A percentile compares a stretch with the other conserved stretches of the same genome.
These are phyloP conservation scores for Gilbertella persicaria DNA, from an alignment of 371 early-diverging fungal species.

Conservation along the genomic window DNA sequence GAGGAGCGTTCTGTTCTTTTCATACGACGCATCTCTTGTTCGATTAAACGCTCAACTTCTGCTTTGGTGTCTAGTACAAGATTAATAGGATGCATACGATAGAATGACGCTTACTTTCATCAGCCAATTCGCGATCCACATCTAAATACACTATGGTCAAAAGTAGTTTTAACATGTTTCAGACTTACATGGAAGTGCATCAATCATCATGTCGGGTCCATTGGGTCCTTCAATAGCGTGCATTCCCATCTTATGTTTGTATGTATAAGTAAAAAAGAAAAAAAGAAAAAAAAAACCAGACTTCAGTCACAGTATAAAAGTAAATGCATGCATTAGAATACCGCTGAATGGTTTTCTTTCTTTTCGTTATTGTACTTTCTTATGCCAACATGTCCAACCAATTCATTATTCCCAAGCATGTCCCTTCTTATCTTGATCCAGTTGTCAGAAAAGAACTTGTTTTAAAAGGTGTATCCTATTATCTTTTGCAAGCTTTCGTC, in stretches of 20 bases:
- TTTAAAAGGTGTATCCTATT: too few relatives aligned
- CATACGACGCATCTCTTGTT: conserved; percentile 70
- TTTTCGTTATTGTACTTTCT: too few relatives aligned
- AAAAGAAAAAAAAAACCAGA: not conserved
- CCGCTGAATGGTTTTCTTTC: too few relatives aligned
- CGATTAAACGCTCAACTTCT: conserved; percentile 64
- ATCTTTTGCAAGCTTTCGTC: too few relatives aligned
- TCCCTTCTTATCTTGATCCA: too few relatives aligned
- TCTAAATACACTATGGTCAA: conserved; percentile 23
- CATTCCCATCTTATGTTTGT: conserved; percentile 8
- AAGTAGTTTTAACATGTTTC: not conserved
- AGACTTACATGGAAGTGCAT: conserved; percentile 45
- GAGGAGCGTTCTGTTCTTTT: conserved; percentile 43
- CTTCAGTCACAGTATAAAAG: too few relatives aligned
- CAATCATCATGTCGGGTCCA: conserved; percentile 37
- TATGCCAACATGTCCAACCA: too few relatives aligned
- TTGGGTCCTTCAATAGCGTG: conserved; percentile 16
- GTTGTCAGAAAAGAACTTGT: too few relatives aligned
- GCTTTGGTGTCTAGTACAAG: conserved; percentile 35
- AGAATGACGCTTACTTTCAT: conserved; percentile 28
- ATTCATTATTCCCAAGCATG: too few relatives aligned
- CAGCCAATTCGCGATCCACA: conserved; percentile 48
- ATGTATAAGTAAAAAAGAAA: not conserved
- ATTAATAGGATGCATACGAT: not conserved
- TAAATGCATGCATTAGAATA: too few relatives aligned